Conservation (phyloP, 176 grass and related monocot genomes). For the Paspalum notatum region DNA sequence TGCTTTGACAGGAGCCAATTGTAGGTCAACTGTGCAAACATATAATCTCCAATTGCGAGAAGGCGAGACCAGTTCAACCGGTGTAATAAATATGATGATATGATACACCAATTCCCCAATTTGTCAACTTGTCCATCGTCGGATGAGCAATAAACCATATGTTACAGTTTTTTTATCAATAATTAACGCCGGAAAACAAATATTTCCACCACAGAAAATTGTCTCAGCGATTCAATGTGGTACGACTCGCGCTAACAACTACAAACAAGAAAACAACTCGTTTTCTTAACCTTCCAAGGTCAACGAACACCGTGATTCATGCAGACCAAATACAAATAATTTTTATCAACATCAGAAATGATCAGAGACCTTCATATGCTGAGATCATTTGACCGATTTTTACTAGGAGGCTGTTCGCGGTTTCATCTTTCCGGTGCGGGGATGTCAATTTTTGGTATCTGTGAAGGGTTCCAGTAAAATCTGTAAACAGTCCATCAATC, state of each 20-base stretch:
- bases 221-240: background rate
- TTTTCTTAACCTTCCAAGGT: slow-evolving; percentile 14
- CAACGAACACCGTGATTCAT: background rate
- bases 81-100: background rate
- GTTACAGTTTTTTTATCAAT: background rate
- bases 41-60: background rate
- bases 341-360: background rate
- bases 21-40: slow-evolving; percentile 6
- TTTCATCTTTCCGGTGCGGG: slow-evolving; percentile 52
- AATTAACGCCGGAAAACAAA: background rate
- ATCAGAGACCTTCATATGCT: slow-evolving; percentile 56
- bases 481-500: slow-evolving; percentile 93
- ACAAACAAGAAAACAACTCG: background rate
- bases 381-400: slow-evolving; percentile 79
- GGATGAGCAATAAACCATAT: background rate
- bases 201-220: background rate
- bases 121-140: slow-evolving; percentile 7
- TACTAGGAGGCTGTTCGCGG: slow-evolving; percentile 53
- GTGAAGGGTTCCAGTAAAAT: slow-evolving; percentile 83
- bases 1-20: background rate
- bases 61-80: slow-evolving; percentile 28
- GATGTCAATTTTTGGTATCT: slow-evolving; percentile 66
- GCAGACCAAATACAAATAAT: background rate
- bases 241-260: background rate
- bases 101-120: background rate